Evolutionary conservation across 139 green algal genomes (phyloP), one percentile per base, ranked within the genome.

Genomic region (Chlamydomonas sphaeroides): DNA sequence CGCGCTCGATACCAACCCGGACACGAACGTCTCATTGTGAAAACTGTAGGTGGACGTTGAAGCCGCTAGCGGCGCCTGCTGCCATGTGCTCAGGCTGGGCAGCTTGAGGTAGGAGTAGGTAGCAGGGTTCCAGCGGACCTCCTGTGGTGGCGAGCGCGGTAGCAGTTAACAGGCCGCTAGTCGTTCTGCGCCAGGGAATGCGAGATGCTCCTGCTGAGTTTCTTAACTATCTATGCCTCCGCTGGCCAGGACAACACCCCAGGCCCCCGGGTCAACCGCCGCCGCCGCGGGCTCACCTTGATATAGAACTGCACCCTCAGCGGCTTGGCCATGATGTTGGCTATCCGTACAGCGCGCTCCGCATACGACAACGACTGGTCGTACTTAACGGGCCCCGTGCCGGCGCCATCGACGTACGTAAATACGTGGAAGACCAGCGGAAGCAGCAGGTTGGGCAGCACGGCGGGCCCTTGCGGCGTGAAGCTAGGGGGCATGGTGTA

Each of bases 391-490:
- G 76, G 76, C 0, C 33, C 76, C 39, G 14, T 32, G 18, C 23
- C 56, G 20, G 3, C 26, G 0, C 5, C 18, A 28, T 73, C 76
- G 3, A 3, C 42, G 63, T 83, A 83, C 63, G 62, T 26, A 45
- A 83, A 28, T 6, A 83, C 38, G 61, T 83, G 76, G 63, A 83
- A 65, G 11, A 83, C 33, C 26, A 83, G 35, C 41, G 76, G 76
- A n/a, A n/a, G n/a, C n/a, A n/a, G 45, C 45, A 53, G 11, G 11
- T 53, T 10, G 45, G 45, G 45, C 45, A 53, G 45, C 11, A 14
- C 45, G 11, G 45, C 45, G 14, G 45, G 45, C 11, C 45, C 45
- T 53, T 53, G 45, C 45, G 45, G 45, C 45, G 14, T 14, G 45
- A 53, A 53, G 45, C 45, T 14, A 21, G 10, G 11, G 45, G 45